Evolutionary conservation across 139 green algal genomes (phyloP).

Genomic region (Haematococcus lacustris): DNA sequence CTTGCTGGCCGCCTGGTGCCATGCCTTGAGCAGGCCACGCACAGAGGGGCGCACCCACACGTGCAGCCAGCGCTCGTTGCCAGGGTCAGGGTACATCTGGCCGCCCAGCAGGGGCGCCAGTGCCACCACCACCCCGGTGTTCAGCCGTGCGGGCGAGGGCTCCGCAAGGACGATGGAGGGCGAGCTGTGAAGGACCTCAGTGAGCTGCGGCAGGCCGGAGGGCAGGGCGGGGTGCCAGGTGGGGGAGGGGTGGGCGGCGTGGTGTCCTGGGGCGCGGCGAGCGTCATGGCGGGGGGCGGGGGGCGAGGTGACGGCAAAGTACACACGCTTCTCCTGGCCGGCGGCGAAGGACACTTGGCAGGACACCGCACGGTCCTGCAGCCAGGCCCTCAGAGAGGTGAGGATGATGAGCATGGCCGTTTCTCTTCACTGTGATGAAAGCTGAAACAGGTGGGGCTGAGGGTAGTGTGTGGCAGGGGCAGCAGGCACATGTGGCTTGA

Average conservation of each 20-base stretch:
- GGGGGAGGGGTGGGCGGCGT: neutral
- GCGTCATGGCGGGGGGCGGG: neutral
- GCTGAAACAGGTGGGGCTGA: neutral
- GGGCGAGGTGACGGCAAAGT: conserved; percentile 51
- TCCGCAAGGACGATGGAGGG: conserved; percentile 64
- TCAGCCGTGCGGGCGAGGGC: conserved; percentile 27
- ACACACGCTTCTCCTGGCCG: conserved; percentile 62
- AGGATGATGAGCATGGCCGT: neutral
- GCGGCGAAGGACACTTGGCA: conserved; percentile 71
- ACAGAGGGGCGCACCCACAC: conserved; percentile 67
- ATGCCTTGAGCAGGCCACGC: conserved; percentile 49
- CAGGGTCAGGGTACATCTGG: conserved; percentile 37
- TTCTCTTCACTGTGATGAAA: neutral
- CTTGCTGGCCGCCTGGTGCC: conserved; percentile 15
- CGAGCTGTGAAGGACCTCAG: conserved; percentile 27
- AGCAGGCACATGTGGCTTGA: neutral
- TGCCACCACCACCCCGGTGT: conserved; percentile 58
- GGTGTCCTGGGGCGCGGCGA: neutral
- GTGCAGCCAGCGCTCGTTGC: conserved; percentile 70
- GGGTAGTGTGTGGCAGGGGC: neutral
- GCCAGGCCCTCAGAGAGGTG: conserved; percentile 22
- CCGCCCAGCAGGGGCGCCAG: conserved; percentile 66
- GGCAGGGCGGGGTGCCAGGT: neutral
- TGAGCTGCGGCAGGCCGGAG: neutral
- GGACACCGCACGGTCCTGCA: conserved; percentile 23